Evolutionary conservation across 2,329 filamentous ascomycete genomes (phyloP).

Genomic region (Allantophomopsis lycopodina): DNA sequence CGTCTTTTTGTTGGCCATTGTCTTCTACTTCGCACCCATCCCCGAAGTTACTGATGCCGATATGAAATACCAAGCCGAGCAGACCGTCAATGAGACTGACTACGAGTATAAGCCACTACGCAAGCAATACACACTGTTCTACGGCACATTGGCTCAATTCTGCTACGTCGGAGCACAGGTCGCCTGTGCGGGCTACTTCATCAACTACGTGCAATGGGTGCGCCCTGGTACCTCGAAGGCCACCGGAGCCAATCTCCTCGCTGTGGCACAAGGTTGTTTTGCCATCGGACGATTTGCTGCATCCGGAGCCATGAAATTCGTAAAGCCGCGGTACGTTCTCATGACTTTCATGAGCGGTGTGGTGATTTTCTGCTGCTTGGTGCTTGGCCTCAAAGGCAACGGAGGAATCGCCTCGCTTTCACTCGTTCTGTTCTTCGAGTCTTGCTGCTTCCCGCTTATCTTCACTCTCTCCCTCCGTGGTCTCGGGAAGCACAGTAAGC

Average conservation of each 20-base stretch:
- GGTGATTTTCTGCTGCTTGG: constrained; percentile 44
- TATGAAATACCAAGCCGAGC: constrained; percentile 26
- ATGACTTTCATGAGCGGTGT: constrained; percentile 47
- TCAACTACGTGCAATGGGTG: constrained; percentile 53
- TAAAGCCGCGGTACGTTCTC: constrained; percentile 48
- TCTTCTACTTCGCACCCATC: constrained; percentile 52
- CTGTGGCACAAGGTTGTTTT: constrained; percentile 61
- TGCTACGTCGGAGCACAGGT: constrained; percentile 64
- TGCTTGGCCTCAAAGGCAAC: constrained; percentile 29
- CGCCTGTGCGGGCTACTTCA: constrained; percentile 51
- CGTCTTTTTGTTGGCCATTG: constrained; percentile 47
- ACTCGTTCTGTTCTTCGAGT: constrained; percentile 66
- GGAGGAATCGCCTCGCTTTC: constrained; percentile 46
- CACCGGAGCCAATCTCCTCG: constrained; percentile 50
- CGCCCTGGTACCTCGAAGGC: constrained; percentile 33
- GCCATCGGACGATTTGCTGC: constrained; percentile 59
- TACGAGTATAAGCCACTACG: constrained; percentile 45
- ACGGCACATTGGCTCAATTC: constrained; percentile 63
- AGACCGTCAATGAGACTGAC: constrained; percentile 18
- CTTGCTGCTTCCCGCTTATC: constrained; percentile 68
- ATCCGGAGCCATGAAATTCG: constrained; percentile 47
- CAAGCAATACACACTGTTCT: constrained; percentile 63
- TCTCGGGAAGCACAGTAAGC: constrained; percentile 61
- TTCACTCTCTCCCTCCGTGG: constrained; percentile 63
- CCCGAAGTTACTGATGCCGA: constrained; percentile 61